Evolutionary conservation across 164 flowering plant species (phyloP).

Genomic region (Cinnamomum chago): DNA sequence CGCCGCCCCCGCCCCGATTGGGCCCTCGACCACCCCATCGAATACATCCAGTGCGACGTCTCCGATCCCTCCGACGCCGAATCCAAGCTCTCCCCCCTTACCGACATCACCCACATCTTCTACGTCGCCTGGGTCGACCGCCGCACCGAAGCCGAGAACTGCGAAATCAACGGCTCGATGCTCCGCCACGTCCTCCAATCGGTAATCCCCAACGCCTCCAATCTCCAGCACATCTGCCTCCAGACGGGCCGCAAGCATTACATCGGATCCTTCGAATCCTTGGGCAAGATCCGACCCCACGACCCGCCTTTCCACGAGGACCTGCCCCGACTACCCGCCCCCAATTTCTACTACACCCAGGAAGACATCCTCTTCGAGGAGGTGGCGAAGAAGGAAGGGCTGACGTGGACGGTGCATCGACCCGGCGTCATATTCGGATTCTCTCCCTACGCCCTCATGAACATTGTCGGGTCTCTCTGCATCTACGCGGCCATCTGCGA

Average conservation of each 20-base stretch:
- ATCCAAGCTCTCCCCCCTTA: constrained; percentile 51
- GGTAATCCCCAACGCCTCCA: constrained; percentile 55
- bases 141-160: constrained; percentile 46
- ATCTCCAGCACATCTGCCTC: constrained; percentile 62
- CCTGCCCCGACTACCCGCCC: constrained; percentile 45
- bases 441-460: constrained; percentile 74
- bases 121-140: constrained; percentile 59
- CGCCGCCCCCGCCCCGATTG: constrained; percentile 64
- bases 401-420: constrained; percentile 73
- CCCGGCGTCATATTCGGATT: constrained; percentile 69
- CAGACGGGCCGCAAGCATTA: constrained; percentile 74
- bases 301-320: constrained; percentile 74
- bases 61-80: constrained; percentile 36
- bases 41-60: constrained; percentile 74
- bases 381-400: constrained; percentile 39
- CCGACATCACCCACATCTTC: constrained; percentile 74
- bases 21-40: constrained; percentile 51
- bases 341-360: constrained; percentile 59
- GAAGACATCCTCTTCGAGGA: constrained; percentile 68
- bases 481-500: constrained; percentile 77
- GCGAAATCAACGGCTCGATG: constrained; percentile 52
- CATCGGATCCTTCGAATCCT: constrained; percentile 43
- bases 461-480: constrained; percentile 55
- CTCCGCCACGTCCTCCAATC: constrained; percentile 59
- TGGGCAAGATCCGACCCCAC: constrained; percentile 34